Evolutionary conservation across 1,284 basidiomycete species (phyloP).

Genomic region (Ceratobasidium sp.): DNA sequence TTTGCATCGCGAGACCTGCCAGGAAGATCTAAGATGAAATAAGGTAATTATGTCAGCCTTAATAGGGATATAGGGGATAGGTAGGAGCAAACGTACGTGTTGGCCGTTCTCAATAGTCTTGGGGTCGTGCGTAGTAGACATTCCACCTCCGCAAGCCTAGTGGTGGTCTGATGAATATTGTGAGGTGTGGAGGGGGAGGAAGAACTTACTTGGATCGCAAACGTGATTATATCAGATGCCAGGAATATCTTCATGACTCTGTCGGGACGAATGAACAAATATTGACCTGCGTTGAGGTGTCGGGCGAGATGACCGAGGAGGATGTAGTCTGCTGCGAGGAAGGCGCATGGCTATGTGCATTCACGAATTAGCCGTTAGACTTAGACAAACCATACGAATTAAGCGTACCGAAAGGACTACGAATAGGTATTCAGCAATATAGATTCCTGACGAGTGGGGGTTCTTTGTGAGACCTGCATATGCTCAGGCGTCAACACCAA

Average conservation of each 20-base stretch:
- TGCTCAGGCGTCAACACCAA: neutral
- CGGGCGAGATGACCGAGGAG: constrained; percentile 67
- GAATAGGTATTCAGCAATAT: constrained; percentile 67
- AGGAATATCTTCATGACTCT: constrained; percentile 63
- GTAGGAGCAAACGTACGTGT: constrained; percentile 40
- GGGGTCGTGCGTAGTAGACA: constrained; percentile 50
- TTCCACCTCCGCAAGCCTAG: constrained; percentile 54
- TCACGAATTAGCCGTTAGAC: neutral
- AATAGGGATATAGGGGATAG: neutral
- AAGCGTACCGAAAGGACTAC: constrained; percentile 66
- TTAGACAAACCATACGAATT: neutral
- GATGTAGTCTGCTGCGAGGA: constrained; percentile 75
- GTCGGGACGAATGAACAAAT: constrained; percentile 63
- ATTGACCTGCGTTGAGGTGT: constrained; percentile 59
- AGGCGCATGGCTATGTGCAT: constrained; percentile 68
- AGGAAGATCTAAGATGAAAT: constrained; percentile 61
- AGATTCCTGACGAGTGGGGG: constrained; percentile 54
- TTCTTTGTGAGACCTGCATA: constrained; percentile 40
- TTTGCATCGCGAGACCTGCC: constrained; percentile 66
- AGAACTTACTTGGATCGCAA: constrained; percentile 62
- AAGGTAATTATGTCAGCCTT: neutral
- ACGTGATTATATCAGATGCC: constrained; percentile 68
- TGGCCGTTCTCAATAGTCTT: constrained; percentile 49
- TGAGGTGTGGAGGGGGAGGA: neutral
- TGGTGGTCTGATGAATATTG: neutral